These are phyloP conservation scores for Pelargonium fulgidum DNA, from an alignment of 441 rosid species.

Conservation along the genomic window DNA sequence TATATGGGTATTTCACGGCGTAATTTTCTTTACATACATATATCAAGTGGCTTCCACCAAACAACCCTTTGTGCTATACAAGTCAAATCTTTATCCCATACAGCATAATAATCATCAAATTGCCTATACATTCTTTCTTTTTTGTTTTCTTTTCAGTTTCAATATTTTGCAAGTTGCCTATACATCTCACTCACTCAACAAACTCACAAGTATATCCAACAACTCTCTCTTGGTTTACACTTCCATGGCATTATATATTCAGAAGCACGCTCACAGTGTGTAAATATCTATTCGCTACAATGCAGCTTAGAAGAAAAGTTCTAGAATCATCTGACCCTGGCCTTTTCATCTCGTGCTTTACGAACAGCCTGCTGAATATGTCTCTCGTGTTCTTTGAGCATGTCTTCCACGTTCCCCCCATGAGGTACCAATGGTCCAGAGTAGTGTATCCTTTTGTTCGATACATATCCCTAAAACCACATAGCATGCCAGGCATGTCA, in stretches of 20 bases:
- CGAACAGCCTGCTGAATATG: slow-evolving; percentile 91
- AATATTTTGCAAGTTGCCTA: too few species aligned
- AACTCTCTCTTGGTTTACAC: too few species aligned
- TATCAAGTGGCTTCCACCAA: slow-evolving; percentile 6
- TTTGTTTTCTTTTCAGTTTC: neutral
- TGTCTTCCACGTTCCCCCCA: slow-evolving; percentile 80
- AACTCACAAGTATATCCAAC: too few species aligned
- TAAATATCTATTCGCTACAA: slow-evolving; percentile 1
- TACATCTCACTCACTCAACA: too few species aligned
- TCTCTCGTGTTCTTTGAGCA: slow-evolving; percentile 83
- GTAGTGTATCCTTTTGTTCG: slow-evolving; percentile 69
- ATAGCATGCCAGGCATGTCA: neutral
- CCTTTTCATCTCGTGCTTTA: slow-evolving; percentile 61
- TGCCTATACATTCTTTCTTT: neutral
- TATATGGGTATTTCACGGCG: too few species aligned
- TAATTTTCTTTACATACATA: too few species aligned
- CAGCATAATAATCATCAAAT: neutral
- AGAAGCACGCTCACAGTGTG: too few species aligned
- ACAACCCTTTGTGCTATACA: slow-evolving; percentile 8
- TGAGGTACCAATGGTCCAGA: slow-evolving; percentile 93
- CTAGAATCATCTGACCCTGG: slow-evolving; percentile 33
- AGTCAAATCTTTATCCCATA: neutral
- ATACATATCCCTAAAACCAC: slow-evolving; percentile 48
- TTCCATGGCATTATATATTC: neutral
- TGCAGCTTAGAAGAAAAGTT: neutral